Base-by-base conservation (phyloP, 768 basidiomycete species). In the Amanita inopinata region DNA sequence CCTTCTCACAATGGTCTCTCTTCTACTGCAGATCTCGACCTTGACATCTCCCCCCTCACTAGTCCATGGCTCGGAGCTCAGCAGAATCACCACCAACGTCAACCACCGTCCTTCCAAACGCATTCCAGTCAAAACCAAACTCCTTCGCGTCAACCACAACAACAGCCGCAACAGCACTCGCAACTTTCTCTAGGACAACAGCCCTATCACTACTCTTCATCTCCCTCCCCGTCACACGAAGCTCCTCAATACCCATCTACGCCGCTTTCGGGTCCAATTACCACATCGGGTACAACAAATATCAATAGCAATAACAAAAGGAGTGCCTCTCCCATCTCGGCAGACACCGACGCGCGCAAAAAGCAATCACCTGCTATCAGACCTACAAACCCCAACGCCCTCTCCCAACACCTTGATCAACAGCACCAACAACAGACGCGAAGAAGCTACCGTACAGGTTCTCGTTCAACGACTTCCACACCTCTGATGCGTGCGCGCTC, bases 1-100 rank as follows among this genome's bases (percentile, higher is more conserved):
- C 64, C 61, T 27, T 55, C 48, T 19, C 40, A 42, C 15, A 12
- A 33, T 17, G 22, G 51, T 37, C 37, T 54, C 62, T 1, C 58
- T 70, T 9, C 61, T 68, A 2, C 69, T 69, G 12, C 65, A 15
- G 77, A 83, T 43, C 58, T 83, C 19, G 83, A 81, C 45, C 69
- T 80, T 45, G 81, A 89, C 47, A 76, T 89, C 36, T 85, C 83
- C 1, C 85, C 86, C 0, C 63, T 89, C 15, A 83, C 83, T 0
- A 87, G 84, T 49, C 85, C 85, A 1, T 87, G 85, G 83, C 68
- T 89, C 0, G 81, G 77, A 3, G 73, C 83, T 3, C 67, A 73
- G 39, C 67, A 70, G 18, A 36, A 30, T 19, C 43, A 44, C 7
- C 27, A 28, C 7, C 27, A 28, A 28, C 7, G 7, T 9, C 35